Base-by-base conservation (phyloP, 179 eudicot genomes). In the Vitellaria paradoxa region DNA sequence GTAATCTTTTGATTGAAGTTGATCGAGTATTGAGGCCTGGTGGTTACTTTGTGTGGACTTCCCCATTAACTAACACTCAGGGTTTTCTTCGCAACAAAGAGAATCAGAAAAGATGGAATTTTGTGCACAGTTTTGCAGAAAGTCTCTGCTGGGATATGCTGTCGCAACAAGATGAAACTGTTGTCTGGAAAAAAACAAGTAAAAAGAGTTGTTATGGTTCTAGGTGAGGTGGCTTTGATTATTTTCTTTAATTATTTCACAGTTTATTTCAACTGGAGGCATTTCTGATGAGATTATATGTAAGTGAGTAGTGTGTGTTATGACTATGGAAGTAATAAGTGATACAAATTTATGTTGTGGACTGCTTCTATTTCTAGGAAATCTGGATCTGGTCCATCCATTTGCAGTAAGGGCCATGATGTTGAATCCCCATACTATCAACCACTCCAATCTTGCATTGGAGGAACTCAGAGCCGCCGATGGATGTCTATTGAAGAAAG, bases 11-110 rank as follows among this genome's bases (percentile, higher is more conserved):
- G 82, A 68, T 90, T 80, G 99, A 96, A 87, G 98, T 84, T 82
- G 97, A 96, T 87, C 86, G 99, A 80, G 87, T 94, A 72, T 76
- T 96, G 78, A 85, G 92, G 81, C 99, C 99, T 21, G 97, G 98
- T 82, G 99, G 99, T 83, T 94, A 94, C 80, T 94, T 96, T 86
- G 99, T 96, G 49, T 96, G 99, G 99, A 96, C 97, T 74, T 95
- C 98, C 66, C 97, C 92, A 56, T 80, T 96, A 60, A 92, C 93
- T 72, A 90, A 86, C 79, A 82, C 93, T 61, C 91, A 80, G 67
- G 86, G 79, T 30, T 86, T 81, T 47, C 77, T 74, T 49, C 97
- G 90, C 75, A 89, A 91, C 65, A 96, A 96, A 84, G 91, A 76
- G 75, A 90, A 91, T 77, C 89, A 85, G 81, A 94, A 96, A 77